A percentile compares a stretch with the other conserved stretches of the same genome.
These are phyloP conservation scores for Carnegiea gigantea DNA, from an alignment of 179 eudicot genomes.

Conservation along the genomic window DNA sequence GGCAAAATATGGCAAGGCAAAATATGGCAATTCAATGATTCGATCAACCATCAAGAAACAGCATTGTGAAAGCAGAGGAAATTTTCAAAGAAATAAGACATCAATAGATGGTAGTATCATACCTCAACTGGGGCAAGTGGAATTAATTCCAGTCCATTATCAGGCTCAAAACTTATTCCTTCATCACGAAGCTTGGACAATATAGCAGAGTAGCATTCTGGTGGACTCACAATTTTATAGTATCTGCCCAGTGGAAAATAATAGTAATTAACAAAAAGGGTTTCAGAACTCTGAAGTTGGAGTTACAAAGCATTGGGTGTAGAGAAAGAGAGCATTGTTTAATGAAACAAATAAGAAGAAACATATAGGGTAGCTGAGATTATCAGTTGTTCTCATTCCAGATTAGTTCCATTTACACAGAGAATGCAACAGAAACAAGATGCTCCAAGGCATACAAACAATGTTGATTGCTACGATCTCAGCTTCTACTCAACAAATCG, in stretches of 20 bases:
- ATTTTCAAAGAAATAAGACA: background rate
- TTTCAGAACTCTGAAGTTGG: conserved; percentile 1
- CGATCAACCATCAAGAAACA: background rate
- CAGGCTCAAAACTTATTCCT: conserved; percentile 79
- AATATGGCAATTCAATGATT: background rate
- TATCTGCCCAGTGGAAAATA: conserved; percentile 37
- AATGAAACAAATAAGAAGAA: background rate
- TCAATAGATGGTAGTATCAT: conserved; percentile 19
- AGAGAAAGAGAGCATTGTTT: background rate
- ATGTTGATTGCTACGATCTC: background rate
- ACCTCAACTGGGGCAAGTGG: conserved; percentile 76
- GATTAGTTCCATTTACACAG: background rate
- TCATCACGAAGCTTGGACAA: conserved; percentile 73
- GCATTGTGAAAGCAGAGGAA: background rate
- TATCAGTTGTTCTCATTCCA: background rate
- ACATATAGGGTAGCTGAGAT: background rate
- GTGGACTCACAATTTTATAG: conserved; percentile 72
- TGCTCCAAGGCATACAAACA: background rate
- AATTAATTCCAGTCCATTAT: conserved; percentile 77
- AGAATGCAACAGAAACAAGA: background rate
- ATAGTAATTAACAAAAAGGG: background rate
- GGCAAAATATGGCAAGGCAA: background rate
- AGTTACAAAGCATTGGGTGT: background rate
- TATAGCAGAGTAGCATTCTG: conserved; percentile 63
- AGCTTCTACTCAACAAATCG: background rate